These are phyloP conservation scores for Cladophialophora psammophila DNA, from an alignment of 2,329 filamentous ascomycete genomes.

Conservation along the genomic window DNA sequence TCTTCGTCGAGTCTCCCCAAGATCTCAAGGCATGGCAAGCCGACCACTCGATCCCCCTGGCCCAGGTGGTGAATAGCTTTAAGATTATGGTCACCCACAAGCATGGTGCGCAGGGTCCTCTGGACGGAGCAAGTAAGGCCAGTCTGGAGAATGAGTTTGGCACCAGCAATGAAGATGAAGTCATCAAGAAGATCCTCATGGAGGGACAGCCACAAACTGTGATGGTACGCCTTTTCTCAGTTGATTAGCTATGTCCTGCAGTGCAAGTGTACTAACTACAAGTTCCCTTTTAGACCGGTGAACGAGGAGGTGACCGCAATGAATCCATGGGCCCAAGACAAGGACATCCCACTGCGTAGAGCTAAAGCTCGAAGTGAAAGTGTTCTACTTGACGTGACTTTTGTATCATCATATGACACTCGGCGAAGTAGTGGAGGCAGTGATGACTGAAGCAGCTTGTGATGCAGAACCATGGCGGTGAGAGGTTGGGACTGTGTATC, in stretches of 20 bases:
- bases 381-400: neutral
- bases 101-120: slow-evolving; percentile 82
- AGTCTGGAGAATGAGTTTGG: slow-evolving; percentile 87
- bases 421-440: neutral
- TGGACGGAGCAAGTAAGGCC: slow-evolving; percentile 77
- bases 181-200: slow-evolving; percentile 81
- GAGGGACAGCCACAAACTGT: slow-evolving; percentile 72
- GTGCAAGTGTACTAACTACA: slow-evolving; percentile 2
- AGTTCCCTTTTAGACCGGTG: slow-evolving; percentile 24
- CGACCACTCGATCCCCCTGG: slow-evolving; percentile 76
- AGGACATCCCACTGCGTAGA: slow-evolving; percentile 35
- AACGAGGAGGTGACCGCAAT: slow-evolving; percentile 38
- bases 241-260: neutral
- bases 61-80: slow-evolving; percentile 85
- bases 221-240: slow-evolving; percentile 55
- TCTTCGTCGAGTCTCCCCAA: slow-evolving; percentile 68
- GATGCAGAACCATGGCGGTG: neutral
- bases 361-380: neutral
- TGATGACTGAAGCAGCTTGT: neutral
- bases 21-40: slow-evolving; percentile 80
- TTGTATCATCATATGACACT: neutral
- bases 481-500: neutral
- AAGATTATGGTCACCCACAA: slow-evolving; percentile 90
- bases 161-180: slow-evolving; percentile 78
- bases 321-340: slow-evolving; percentile 36